These are phyloP conservation scores for Chytriomyces sp. DNA, from an alignment of 192 early-diverging fungal species.

Conservation along the genomic window DNA sequence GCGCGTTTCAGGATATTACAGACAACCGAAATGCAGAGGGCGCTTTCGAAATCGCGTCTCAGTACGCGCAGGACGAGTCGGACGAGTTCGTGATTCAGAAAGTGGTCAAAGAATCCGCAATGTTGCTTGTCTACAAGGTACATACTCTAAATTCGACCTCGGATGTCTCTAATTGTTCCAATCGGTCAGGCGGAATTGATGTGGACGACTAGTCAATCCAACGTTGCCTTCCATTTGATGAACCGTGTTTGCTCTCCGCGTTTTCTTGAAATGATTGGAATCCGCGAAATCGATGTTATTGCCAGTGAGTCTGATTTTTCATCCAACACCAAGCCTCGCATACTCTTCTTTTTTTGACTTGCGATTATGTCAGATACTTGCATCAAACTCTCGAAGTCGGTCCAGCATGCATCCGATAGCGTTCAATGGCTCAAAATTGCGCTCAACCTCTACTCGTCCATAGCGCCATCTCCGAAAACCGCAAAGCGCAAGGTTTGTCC, in stretches of 20 bases:
- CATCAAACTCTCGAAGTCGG: neutral
- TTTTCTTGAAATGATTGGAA: constrained; percentile 3
- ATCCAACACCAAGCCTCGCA: neutral
- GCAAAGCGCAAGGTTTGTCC: constrained; percentile 1
- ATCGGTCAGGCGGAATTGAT: constrained; percentile 11
- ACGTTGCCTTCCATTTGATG: constrained; percentile 16
- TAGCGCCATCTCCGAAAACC: neutral
- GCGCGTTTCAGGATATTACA: neutral
- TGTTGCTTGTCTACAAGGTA: constrained; percentile 5
- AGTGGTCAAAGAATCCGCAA: neutral
- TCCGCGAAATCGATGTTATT: constrained; percentile 24
- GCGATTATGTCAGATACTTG: neutral
- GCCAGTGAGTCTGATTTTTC: neutral
- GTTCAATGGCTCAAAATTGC: constrained; percentile 26
- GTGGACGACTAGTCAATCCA: neutral
- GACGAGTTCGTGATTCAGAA: neutral
- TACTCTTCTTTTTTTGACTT: neutral
- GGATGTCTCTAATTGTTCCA: neutral
- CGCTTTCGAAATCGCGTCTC: neutral
- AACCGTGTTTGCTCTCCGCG: constrained; percentile 12
- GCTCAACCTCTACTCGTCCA: neutral
- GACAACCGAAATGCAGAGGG: constrained; percentile 14
- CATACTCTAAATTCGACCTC: neutral
- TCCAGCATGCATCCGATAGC: neutral
- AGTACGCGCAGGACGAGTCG: constrained; percentile 6